A percentile compares a stretch with the other conserved stretches of the same genome.
These are phyloP conservation scores for Solanum chacoense DNA, from an alignment of 305 asterid genomes.

Conservation along the genomic window DNA sequence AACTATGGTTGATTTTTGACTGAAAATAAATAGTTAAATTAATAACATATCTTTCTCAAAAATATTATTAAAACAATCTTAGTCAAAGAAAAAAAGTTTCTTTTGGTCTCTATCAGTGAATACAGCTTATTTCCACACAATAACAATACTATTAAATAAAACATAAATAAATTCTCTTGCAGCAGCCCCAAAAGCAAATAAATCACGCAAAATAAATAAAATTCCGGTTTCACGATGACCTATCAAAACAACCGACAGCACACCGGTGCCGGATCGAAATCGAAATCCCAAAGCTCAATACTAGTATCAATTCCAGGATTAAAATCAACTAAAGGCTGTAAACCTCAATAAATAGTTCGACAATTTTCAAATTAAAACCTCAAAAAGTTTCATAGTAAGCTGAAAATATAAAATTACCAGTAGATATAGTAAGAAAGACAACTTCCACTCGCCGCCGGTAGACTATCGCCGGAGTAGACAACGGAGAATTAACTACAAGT, in stretches of 20 bases:
- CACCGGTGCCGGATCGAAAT: background rate
- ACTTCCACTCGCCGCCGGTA: background rate
- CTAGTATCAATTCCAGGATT: background rate
- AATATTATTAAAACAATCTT: background rate
- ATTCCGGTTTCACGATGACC: background rate
- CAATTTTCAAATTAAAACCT: background rate
- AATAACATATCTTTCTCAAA: background rate
- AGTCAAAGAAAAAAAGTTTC: background rate
- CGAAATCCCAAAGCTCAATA: background rate
- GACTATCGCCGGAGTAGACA: background rate
- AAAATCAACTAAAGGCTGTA: background rate
- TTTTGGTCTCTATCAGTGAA: background rate
- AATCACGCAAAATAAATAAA: background rate
- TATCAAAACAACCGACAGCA: background rate
- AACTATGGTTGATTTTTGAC: background rate
- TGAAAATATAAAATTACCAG: background rate
- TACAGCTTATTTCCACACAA: background rate
- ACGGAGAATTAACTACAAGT: background rate
- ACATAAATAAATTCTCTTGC: background rate
- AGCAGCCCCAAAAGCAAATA: background rate
- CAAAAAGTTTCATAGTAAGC: background rate
- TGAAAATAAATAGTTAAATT: background rate
- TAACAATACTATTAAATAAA: background rate
- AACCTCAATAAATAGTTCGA: background rate
- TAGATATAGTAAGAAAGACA: background rate